Percentiles rank a stretch among this genome's conserved stretches.
Conservation (phyloP, 2,329 filamentous ascomycete species). For the Chaetomium olivaceum region DNA sequence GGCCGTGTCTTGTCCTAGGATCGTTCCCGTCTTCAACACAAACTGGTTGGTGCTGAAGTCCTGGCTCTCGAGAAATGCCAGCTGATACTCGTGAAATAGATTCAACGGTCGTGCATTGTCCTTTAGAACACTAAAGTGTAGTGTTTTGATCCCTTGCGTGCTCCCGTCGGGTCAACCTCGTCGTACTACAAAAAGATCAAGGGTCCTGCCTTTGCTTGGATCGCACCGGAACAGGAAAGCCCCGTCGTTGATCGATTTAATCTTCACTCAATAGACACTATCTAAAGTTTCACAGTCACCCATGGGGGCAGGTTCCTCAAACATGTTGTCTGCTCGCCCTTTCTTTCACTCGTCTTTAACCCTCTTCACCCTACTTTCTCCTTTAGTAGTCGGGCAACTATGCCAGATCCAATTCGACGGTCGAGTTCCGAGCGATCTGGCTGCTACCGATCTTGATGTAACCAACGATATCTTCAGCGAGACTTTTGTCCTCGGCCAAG, state of each 20-base stretch:
- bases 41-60: slow-evolving; percentile 18
- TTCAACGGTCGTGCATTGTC: slow-evolving; percentile 8
- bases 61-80: slow-evolving; percentile 11
- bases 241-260: background rate
- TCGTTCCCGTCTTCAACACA: slow-evolving; percentile 11
- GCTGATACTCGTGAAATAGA: slow-evolving; percentile 14
- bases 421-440: background rate
- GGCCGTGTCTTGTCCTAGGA: slow-evolving; percentile 3
- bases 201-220: background rate
- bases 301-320: background rate
- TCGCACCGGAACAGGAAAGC: background rate
- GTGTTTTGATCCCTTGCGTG: slow-evolving; percentile 12
- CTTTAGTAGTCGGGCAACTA: background rate
- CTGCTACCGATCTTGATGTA: background rate
- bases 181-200: background rate
- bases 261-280: background rate
- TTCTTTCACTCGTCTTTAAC: background rate
- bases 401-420: slow-evolving; percentile 14
- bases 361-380: background rate
- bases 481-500: slow-evolving; percentile 6
- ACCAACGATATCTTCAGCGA: slow-evolving; percentile 13
- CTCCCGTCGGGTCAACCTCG: background rate
- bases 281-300: background rate
- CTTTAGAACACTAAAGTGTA: slow-evolving; percentile 10
- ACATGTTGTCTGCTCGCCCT: background rate